Evolutionary conservation across 2,329 filamentous ascomycete genomes (phyloP).

Genomic region (Penicillium paneum): DNA sequence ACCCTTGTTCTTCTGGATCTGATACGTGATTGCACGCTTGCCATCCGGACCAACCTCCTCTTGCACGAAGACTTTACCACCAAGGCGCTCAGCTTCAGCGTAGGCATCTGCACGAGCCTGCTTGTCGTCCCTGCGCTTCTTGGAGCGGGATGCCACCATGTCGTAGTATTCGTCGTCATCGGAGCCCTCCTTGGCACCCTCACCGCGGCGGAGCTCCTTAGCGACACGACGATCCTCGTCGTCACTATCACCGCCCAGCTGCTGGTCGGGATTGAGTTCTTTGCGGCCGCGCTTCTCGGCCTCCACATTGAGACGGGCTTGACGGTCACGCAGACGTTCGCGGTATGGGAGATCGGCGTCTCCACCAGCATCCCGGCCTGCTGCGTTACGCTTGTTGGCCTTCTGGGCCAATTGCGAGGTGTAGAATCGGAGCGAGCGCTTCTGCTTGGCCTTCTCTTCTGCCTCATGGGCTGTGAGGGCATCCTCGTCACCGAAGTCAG

Average conservation of each 20-base stretch:
- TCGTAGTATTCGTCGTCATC: slow-evolving; percentile 71
- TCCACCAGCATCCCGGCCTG: slow-evolving; percentile 62
- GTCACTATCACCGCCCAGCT: slow-evolving; percentile 69
- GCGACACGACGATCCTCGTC: slow-evolving; percentile 59
- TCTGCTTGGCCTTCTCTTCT: slow-evolving; percentile 81
- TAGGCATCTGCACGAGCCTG: slow-evolving; percentile 63
- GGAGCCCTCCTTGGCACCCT: slow-evolving; percentile 34
- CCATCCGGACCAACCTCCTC: slow-evolving; percentile 75
- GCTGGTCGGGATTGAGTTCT: slow-evolving; percentile 59
- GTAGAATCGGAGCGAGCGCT: slow-evolving; percentile 94
- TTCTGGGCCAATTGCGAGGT: slow-evolving; percentile 97
- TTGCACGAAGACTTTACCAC: slow-evolving; percentile 61
- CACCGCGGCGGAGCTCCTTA: slow-evolving; percentile 45
- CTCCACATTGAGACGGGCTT: slow-evolving; percentile 81
- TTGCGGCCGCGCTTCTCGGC: slow-evolving; percentile 78
- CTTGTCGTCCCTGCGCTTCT: slow-evolving; percentile 65
- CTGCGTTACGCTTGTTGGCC: slow-evolving; percentile 68
- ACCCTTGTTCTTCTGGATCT: slow-evolving; percentile 97
- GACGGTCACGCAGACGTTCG: slow-evolving; percentile 80
- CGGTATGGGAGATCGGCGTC: slow-evolving; percentile 69
- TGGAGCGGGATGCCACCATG: slow-evolving; percentile 65
- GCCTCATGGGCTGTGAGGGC: slow-evolving; percentile 72
- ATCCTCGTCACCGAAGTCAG: slow-evolving; percentile 92
- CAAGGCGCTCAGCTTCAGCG: slow-evolving; percentile 53
- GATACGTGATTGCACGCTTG: slow-evolving; percentile 87